These are phyloP conservation scores for Claviceps purpurea DNA, from an alignment of 2,329 filamentous ascomycete species.

Conservation along the genomic window DNA sequence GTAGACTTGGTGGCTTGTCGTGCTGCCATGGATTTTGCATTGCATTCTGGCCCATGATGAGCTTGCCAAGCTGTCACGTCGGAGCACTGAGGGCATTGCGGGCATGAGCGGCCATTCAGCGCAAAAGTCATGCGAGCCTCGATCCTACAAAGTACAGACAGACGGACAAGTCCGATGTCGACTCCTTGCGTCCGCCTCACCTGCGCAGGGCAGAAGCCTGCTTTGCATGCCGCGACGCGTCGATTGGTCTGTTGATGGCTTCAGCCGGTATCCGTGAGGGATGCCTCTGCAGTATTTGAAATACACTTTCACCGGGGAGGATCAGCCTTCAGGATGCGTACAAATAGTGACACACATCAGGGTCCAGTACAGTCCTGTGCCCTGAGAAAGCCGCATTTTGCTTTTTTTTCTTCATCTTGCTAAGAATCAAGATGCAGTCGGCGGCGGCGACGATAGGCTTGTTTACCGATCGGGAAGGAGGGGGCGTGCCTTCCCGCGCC, in stretches of 20 bases:
- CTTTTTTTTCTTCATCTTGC: no score
- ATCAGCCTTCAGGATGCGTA: not conserved
- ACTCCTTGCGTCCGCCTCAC: not conserved
- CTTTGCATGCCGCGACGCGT: not conserved
- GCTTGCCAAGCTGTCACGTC: no score
- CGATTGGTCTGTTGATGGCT: conserved; percentile 2
- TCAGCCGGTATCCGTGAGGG: not conserved
- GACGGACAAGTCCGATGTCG: no score
- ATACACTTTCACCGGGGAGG: not conserved
- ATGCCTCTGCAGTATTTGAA: not conserved
- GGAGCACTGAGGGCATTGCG: no score
- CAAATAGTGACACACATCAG: not conserved
- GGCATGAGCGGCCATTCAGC: no score
- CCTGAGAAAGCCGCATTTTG: no score
- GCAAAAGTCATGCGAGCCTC: no score
- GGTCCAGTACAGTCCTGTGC: not conserved
- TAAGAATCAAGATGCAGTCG: not conserved
- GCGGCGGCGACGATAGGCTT: not conserved
- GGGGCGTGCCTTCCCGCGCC: not conserved
- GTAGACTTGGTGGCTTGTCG: no score
- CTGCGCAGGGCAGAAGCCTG: no score
- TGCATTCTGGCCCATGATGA: no score
- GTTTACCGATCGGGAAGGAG: conserved; percentile 1
- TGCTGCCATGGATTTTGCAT: no score
- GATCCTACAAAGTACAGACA: no score